These are phyloP conservation scores for Glycine latifolia DNA, from an alignment of 306 rosid species.

Conservation along the genomic window DNA sequence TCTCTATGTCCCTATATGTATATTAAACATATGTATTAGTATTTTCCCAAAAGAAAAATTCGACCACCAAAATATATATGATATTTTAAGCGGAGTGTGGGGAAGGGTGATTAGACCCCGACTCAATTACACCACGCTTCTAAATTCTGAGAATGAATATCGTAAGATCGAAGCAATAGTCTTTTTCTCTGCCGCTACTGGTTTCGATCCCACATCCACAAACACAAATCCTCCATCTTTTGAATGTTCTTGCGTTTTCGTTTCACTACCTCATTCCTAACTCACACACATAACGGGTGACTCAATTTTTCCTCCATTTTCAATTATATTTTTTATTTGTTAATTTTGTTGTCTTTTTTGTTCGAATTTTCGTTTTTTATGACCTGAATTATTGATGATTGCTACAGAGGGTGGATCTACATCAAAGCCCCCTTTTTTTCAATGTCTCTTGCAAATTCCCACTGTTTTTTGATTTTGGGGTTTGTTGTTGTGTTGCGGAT, in stretches of 20 bases:
- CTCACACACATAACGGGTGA: constrained; percentile 43
- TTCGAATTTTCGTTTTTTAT: constrained; percentile 7
- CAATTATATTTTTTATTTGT: constrained; percentile 1
- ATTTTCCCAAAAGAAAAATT: too few relatives aligned
- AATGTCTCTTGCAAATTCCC: not conserved
- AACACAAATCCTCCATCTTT: too few relatives aligned
- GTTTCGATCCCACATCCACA: constrained; percentile 39
- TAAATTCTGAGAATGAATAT: not conserved
- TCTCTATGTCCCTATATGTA: too few relatives aligned
- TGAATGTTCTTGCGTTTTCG: not conserved
- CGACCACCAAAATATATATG: not conserved
- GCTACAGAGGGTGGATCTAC: constrained; percentile 34
- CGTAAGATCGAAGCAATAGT: constrained; percentile 29
- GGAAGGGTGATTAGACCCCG: constrained; percentile 40
- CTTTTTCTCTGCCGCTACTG: constrained; percentile 19
- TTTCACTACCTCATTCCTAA: not conserved
- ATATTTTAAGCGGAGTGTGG: not conserved
- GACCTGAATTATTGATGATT: not conserved
- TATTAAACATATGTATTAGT: too few relatives aligned
- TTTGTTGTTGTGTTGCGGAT: constrained; percentile 1
- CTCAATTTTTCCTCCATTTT: not conserved
- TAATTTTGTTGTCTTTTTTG: not conserved
- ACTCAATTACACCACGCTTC: constrained; percentile 28
- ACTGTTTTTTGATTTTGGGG: constrained; percentile 6
- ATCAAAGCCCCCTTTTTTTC: constrained; percentile 26